Conservation (phyloP, 768 basidiomycete species). For the Boletus insuetus region DNA sequence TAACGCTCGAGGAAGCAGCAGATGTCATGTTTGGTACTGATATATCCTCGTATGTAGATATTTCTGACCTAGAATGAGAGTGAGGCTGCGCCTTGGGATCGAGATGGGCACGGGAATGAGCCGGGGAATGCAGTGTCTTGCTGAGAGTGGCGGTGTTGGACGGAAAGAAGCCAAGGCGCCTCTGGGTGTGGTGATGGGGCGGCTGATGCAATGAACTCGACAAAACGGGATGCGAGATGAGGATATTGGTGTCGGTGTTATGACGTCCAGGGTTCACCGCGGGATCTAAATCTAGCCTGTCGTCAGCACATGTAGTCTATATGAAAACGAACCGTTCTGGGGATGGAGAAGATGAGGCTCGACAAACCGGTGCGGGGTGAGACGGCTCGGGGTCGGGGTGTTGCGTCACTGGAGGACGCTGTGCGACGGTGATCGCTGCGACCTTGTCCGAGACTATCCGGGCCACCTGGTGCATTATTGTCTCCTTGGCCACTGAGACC, state of each 20-base stretch:
- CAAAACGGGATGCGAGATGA: slow-evolving; percentile 11
- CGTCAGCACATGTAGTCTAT: slow-evolving; percentile 10
- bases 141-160: slow-evolving; percentile 40
- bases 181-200: slow-evolving; percentile 36
- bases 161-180: slow-evolving; percentile 24
- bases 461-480: background rate
- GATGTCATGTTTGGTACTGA: slow-evolving; percentile 26
- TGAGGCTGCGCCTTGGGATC: slow-evolving; percentile 36
- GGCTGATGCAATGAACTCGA: slow-evolving; percentile 14
- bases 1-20: slow-evolving; percentile 21
- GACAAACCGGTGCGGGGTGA: slow-evolving; percentile 20
- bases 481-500: slow-evolving; percentile 7
- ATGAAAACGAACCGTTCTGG: background rate
- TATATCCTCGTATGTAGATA: slow-evolving; percentile 18
- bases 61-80: slow-evolving; percentile 39
- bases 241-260: slow-evolving; percentile 9
- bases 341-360: slow-evolving; percentile 5
- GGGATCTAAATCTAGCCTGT: slow-evolving; percentile 12
- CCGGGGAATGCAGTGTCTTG: slow-evolving; percentile 26
- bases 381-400: slow-evolving; percentile 44
- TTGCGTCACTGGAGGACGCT: slow-evolving; percentile 48
- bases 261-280: slow-evolving; percentile 4
- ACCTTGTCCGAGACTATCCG: slow-evolving; percentile 5
- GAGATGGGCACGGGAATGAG: slow-evolving; percentile 21
- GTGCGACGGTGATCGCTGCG: slow-evolving; percentile 26